These are phyloP conservation scores for Saksenaea vasiformis DNA, from an alignment of 371 early-diverging fungal genomes.

Conservation along the genomic window DNA sequence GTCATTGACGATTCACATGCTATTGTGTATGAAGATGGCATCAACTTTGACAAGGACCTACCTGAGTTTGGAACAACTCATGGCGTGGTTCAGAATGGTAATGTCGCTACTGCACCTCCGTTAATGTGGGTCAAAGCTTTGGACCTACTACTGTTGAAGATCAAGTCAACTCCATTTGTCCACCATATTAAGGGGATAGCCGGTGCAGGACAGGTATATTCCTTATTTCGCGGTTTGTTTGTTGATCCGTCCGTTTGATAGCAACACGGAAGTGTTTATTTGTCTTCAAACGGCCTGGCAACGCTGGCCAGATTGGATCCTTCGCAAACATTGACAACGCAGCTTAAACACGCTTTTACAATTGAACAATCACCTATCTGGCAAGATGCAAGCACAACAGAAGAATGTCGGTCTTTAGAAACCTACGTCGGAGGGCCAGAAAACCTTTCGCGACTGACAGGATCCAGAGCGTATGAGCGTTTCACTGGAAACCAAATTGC, in stretches of 20 bases:
- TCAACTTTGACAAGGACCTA: slow-evolving; percentile 62
- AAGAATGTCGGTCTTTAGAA: slow-evolving; percentile 68
- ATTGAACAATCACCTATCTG: slow-evolving; percentile 76
- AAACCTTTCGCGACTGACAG: slow-evolving; percentile 67
- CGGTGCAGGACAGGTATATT: slow-evolving; percentile 71
- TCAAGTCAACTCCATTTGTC: slow-evolving; percentile 32
- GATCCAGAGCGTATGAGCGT: slow-evolving; percentile 78
- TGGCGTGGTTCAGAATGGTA: slow-evolving; percentile 53
- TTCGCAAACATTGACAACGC: slow-evolving; percentile 37
- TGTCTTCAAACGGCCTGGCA: slow-evolving; percentile 54
- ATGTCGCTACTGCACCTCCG: slow-evolving; percentile 64
- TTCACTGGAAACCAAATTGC: slow-evolving; percentile 81
- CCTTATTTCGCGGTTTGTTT: neutral
- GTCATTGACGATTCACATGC: slow-evolving; percentile 40
- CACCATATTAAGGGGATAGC: slow-evolving; percentile 57
- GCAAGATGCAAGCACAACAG: slow-evolving; percentile 79
- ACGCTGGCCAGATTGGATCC: slow-evolving; percentile 39
- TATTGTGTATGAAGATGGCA: slow-evolving; percentile 48
- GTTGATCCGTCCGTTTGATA: slow-evolving; percentile 17
- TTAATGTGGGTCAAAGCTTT: slow-evolving; percentile 84
- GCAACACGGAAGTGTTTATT: slow-evolving; percentile 89
- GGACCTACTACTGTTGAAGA: slow-evolving; percentile 55
- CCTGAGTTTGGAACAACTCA: slow-evolving; percentile 56
- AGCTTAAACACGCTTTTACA: slow-evolving; percentile 64
- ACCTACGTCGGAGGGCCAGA: slow-evolving; percentile 59